Base-by-base conservation (phyloP, 345 rosid species). In the Barbarea vulgaris region DNA sequence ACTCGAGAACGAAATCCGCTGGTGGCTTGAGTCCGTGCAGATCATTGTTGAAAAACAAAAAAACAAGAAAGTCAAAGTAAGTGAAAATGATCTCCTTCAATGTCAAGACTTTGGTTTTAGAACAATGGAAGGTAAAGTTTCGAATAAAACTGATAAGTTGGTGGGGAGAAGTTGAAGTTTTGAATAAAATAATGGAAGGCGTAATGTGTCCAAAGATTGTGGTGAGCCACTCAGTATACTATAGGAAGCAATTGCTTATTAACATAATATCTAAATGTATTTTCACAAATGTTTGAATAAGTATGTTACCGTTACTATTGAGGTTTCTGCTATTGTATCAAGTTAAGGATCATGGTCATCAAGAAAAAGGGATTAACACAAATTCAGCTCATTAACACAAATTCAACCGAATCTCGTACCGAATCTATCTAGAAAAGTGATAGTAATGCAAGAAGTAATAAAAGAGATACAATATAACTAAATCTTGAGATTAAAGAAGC, bases 11-110 rank as follows among this genome's bases (percentile, higher is more conserved):
- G 91, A 88, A 3, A 84, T 65, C 51, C 93, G 73, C 47, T 89
- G 89, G 62, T 77, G 78, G 67, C 79, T 75, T 34, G 87, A 82
- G 59, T 85, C 88, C 5, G 91, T 85, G 79, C 88, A 87, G 85
- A 89, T 86, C 13, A 63, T 77, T 19, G 33, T 41, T 28, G 33
- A 9, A 25, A 17, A 10, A 70, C 2, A 17, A 27, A 17, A 30
- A 21, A 28, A 28, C n/a, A n/a, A 37, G 39, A 72, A 61, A 54
- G 55, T 42, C 56, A 73, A 69, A 73, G 62, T 28, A 69, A 42
- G 58, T 57, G 31, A 54, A 54, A 41, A 63, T 37, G 55, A 73
- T 73, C 42, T 51, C 44, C 9, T 50, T 34, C 48, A 55, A 74
- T 74, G 65, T 56, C 60, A 58, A 57, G 48, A 75, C 14, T 21